These are phyloP conservation scores for Dictyostelium intermedium DNA, from an alignment of 78 protist genomes.

Conservation along the genomic window DNA sequence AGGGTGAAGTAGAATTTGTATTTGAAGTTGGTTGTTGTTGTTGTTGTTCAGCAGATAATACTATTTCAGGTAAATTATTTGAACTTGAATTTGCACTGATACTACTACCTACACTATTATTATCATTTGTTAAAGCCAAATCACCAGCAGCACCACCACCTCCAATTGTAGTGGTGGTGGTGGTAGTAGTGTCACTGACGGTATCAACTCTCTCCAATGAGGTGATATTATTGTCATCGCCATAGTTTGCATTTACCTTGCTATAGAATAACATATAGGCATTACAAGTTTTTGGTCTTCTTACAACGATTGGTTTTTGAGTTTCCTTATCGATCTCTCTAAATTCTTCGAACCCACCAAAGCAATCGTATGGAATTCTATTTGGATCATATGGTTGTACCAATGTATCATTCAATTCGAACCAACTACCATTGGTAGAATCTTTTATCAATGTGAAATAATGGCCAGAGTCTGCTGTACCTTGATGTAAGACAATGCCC, in stretches of 20 bases:
- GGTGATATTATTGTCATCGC: neutral
- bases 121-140: neutral
- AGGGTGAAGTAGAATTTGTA: neutral
- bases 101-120: neutral
- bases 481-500: conserved; percentile 94
- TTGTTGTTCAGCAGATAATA: neutral
- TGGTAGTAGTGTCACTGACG: neutral
- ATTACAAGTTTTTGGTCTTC: conserved; percentile 72
- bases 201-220: neutral
- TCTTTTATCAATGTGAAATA: conserved; percentile 91
- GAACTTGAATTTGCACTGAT: neutral
- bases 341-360: conserved; percentile 90
- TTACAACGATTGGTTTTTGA: conserved; percentile 26
- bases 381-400: conserved; percentile 85
- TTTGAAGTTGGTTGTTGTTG: neutral
- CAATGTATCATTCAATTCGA: conserved; percentile 89
- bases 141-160: neutral
- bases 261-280: conserved; percentile 95
- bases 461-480: conserved; percentile 95
- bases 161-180: neutral
- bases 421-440: conserved; percentile 77
- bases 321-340: conserved; percentile 62
- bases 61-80: neutral
- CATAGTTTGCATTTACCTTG: neutral
- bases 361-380: conserved; percentile 81